These are phyloP conservation scores for Ceriops decandra DNA, from an alignment of 345 rosid species.

Conservation along the genomic window DNA sequence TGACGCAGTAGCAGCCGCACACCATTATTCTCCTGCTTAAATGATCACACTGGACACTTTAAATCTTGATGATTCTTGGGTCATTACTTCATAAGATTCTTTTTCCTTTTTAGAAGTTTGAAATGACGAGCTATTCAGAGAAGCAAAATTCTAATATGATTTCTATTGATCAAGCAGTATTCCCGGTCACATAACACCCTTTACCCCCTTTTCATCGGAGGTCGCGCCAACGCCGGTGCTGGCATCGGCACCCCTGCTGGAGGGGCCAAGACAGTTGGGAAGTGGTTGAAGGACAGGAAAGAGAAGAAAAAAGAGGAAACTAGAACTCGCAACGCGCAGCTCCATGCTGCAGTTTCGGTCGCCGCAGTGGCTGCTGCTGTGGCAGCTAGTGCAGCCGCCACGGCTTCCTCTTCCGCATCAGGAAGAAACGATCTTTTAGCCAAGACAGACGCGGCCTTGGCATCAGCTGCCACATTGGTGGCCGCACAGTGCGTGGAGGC, in stretches of 20 bases:
- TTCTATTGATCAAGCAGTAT: constrained; percentile 42
- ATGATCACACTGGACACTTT: background rate
- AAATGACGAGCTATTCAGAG: too few species aligned
- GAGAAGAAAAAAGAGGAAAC: constrained; percentile 92
- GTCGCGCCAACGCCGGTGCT: constrained; percentile 43
- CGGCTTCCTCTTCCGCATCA: constrained; percentile 58
- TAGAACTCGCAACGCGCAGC: constrained; percentile 80
- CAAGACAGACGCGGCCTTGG: constrained; percentile 80
- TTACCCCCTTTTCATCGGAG: constrained; percentile 65
- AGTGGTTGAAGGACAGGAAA: constrained; percentile 95
- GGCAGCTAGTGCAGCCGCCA: constrained; percentile 78
- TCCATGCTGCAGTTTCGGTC: constrained; percentile 86
- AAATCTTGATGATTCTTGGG: too few species aligned
- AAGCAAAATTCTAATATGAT: background rate
- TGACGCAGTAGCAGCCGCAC: background rate
- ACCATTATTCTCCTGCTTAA: background rate
- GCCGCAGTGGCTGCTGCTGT: constrained; percentile 91
- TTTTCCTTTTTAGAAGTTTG: too few species aligned
- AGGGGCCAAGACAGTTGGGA: constrained; percentile 76
- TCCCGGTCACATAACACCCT: constrained; percentile 77
- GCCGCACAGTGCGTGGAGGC: constrained; percentile 99
- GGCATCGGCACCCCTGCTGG: constrained; percentile 54
- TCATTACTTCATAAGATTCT: too few species aligned
- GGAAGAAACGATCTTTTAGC: constrained; percentile 64
- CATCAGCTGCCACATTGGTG: constrained; percentile 86